phyloP scores from a whole-genome alignment of 352 stramenopile genomes.

The Pythium folliculosum region DNA sequence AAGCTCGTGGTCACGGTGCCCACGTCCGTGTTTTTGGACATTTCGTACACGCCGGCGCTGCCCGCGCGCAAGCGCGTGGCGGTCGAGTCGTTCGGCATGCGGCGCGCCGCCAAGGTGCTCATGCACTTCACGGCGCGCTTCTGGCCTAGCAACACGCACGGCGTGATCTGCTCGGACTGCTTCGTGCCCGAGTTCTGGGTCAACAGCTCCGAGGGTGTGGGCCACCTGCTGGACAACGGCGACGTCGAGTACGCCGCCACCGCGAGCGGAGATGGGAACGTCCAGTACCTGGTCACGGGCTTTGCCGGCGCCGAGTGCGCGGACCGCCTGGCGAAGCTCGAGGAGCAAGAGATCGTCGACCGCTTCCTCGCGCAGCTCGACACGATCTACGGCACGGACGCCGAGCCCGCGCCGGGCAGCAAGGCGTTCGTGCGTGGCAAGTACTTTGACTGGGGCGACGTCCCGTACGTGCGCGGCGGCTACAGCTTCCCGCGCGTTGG shows the following conservation, averaged over 20 bases:
- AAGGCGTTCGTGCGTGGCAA: constrained; percentile 69
- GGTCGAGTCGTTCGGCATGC: constrained; percentile 72
- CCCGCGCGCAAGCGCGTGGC: constrained; percentile 58
- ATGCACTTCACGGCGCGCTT: constrained; percentile 68
- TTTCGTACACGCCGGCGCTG: constrained; percentile 62
- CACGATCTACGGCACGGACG: constrained; percentile 67
- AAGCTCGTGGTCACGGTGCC: constrained; percentile 75
- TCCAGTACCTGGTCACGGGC: constrained; percentile 75
- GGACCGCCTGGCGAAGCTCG: constrained; percentile 47
- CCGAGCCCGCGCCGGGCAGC: constrained; percentile 52
- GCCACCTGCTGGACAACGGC: constrained; percentile 56
- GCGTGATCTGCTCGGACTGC: constrained; percentile 79
- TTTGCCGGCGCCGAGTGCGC: constrained; percentile 72
- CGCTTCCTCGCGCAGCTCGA: constrained; percentile 75
- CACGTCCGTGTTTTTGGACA: constrained; percentile 76
- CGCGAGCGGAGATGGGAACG: background rate
- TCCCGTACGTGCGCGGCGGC: constrained; percentile 65
- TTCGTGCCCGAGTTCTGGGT: constrained; percentile 87
- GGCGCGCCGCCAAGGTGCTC: constrained; percentile 72
- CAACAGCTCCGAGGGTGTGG: constrained; percentile 70
- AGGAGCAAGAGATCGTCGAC: constrained; percentile 55
- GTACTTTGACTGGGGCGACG: constrained; percentile 80
- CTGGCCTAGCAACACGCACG: constrained; percentile 73
- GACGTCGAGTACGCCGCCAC: constrained; percentile 26
- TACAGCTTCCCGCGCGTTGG: constrained; percentile 80